Evolutionary conservation across 345 rosid genomes (phyloP), one percentile per base, ranked within the genome.

Genomic region (Populus pruinosa): DNA sequence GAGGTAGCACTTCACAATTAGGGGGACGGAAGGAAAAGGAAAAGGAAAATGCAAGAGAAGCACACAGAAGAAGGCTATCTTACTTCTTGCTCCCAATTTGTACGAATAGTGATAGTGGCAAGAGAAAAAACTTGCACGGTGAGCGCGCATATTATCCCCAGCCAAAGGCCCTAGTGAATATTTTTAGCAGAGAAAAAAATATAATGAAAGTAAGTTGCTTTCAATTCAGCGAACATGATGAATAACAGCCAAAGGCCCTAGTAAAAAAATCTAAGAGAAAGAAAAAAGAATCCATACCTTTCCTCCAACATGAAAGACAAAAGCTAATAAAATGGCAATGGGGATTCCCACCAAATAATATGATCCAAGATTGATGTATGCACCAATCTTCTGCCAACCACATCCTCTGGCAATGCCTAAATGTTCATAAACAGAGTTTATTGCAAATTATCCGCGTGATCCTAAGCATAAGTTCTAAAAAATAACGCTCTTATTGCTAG

Each of bases 31-130:
- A 53, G 25, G 16, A 23, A 8, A 47, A 31, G 27, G 9, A 13
- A 11, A 49, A n/a, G 10, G 27, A 9, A n/a, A 36, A 11, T 6
- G 17, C 0, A 63, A 41, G 4, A 83, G 63, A 3, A 12, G 25
- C 2, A 20, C 29, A 41, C 1, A 35, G 50, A 39, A 43, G 14
- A 0, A 69, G 17, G 14, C 9, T 5, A 44, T 33, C 66, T 71
- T 80, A 93, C 96, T 82, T 91, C 88, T 69, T 79, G 39, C 25
- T 90, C 88, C 97, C 97, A 91, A n/a, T 88, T 82, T 0, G 90
- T 88, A 20, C 87, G 84, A 12, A 87, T 29, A n/a, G 91, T 86
- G 61, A 93, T 53, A 2, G 80, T 18, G n/a, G 77, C 73, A 74
- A 91, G 92, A 36, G 78, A 87, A 21, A 76, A 1, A 17, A 73